Evolutionary conservation across 2,329 filamentous ascomycete species (phyloP).

Genomic region (Madurella fahalii): DNA sequence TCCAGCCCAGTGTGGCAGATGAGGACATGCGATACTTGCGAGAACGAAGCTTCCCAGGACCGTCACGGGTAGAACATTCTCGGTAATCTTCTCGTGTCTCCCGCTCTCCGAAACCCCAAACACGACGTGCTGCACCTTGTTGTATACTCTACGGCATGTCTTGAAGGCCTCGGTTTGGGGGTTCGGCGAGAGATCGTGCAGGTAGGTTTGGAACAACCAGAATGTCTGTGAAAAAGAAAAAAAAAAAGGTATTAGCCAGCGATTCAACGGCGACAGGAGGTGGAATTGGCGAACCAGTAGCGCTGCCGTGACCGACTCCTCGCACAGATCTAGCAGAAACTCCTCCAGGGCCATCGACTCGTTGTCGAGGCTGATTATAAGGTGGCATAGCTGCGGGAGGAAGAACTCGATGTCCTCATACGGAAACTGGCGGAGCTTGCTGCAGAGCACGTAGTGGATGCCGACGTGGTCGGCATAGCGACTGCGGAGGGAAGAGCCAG

Average conservation of each 20-base stretch:
- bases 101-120: constrained; percentile 70
- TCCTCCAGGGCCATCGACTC: constrained; percentile 89
- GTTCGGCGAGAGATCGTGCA: constrained; percentile 72
- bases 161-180: constrained; percentile 75
- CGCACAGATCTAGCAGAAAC: constrained; percentile 79
- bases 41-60: constrained; percentile 77
- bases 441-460: constrained; percentile 84
- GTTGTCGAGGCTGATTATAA: constrained; percentile 83
- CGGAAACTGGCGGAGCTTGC: constrained; percentile 81
- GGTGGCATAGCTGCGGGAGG: constrained; percentile 80
- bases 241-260: constrained; percentile 19
- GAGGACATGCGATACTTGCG: constrained; percentile 69
- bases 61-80: constrained; percentile 76
- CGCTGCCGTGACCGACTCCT: constrained; percentile 81
- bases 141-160: constrained; percentile 79
- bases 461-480: constrained; percentile 87
- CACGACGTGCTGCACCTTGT: constrained; percentile 83
- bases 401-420: constrained; percentile 94
- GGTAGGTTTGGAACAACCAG: constrained; percentile 85
- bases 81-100: constrained; percentile 70
- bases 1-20: constrained; percentile 72
- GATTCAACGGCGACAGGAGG: background rate
- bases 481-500: constrained; percentile 40
- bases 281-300: constrained; percentile 59
- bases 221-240: constrained; percentile 59